These are phyloP conservation scores for Aureobasidium mangrovei DNA, from an alignment of 2,329 filamentous ascomycete genomes.

Conservation along the genomic window DNA sequence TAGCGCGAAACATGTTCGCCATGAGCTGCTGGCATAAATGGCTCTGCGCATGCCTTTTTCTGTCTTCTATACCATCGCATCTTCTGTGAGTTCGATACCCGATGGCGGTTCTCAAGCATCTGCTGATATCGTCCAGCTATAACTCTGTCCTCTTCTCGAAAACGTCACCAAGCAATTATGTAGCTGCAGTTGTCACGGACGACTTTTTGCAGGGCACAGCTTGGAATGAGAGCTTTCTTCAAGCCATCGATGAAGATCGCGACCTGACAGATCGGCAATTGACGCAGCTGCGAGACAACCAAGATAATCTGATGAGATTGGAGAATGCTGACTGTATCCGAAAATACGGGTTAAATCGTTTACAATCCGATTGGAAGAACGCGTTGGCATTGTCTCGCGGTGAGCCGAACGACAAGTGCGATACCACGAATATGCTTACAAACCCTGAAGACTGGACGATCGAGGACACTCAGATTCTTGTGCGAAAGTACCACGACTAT, in stretches of 20 bases:
- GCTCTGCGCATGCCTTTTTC: slow-evolving; percentile 22
- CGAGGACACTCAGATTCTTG: neutral
- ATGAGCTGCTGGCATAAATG: slow-evolving; percentile 20
- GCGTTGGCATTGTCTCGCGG: neutral
- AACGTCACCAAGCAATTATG: slow-evolving; percentile 19
- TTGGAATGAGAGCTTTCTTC: neutral
- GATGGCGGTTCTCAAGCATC: no score
- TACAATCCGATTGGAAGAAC: neutral
- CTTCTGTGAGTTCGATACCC: slow-evolving; percentile 23
- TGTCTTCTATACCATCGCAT: slow-evolving; percentile 30
- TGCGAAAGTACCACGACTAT: no score
- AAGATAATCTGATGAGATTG: neutral
- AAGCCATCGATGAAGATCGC: neutral
- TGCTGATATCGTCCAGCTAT: slow-evolving; percentile 17
- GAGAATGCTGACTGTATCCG: slow-evolving; percentile 11
- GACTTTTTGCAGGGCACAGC: slow-evolving; percentile 8
- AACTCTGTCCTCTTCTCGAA: slow-evolving; percentile 25
- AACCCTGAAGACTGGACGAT: neutral
- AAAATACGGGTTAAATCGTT: neutral
- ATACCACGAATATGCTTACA: neutral
- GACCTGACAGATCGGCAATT: neutral
- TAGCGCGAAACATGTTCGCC: slow-evolving; percentile 30
- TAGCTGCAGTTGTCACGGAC: slow-evolving; percentile 14
- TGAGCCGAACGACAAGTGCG: neutral
- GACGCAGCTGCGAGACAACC: neutral